Evolutionary conservation across 306 rosid genomes (phyloP), one percentile per base, ranked within the genome.

Genomic region (Lagenaria siceraria): DNA sequence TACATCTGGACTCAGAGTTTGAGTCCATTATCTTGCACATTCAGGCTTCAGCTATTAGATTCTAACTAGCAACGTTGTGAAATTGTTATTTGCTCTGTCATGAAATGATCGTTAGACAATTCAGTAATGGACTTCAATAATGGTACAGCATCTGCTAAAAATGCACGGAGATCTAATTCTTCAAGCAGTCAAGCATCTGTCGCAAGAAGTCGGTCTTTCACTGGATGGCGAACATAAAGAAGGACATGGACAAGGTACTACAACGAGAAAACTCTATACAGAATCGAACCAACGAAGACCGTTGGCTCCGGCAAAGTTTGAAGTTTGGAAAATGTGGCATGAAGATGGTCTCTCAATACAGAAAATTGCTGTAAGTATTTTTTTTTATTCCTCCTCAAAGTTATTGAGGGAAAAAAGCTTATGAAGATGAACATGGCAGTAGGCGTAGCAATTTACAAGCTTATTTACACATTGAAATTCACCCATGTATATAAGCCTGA

Each of bases 241-340:
- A 25, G 56, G 58, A 59, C 80, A 25, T 25, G 4, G 86, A 72
- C 93, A 83, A 85, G 75, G 85, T 72, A 79, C 82, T 48, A 42
- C 81, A 48, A 82, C 80, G 6, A 82, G 80, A 77, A 88, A 83
- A 82, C 87, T 82, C 77, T 75, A 80, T 84, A 74, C 88, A 33
- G 40, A 63, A 62, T 21, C 87, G 75, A 85, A 33, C 81, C 86
- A 38, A 76, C 82, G 76, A 43, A 79, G 58, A 74, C 90, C 84
- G 78, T 77, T 93, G 79, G 29, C 83, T 8, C 86, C 92, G 0
- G 93, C 97, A 55, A 93, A 88, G 87, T 75, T 79, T 65, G 96
- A 89, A 49, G 92, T 97, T 54, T 93, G 97, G 97, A 91, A 81
- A 87, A 87, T 86, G 96, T 93, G 96, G 96, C 92, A 87, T 42